phyloP scores from a whole-genome alignment of 306 rosid species.

The Potentilla sterilis region DNA sequence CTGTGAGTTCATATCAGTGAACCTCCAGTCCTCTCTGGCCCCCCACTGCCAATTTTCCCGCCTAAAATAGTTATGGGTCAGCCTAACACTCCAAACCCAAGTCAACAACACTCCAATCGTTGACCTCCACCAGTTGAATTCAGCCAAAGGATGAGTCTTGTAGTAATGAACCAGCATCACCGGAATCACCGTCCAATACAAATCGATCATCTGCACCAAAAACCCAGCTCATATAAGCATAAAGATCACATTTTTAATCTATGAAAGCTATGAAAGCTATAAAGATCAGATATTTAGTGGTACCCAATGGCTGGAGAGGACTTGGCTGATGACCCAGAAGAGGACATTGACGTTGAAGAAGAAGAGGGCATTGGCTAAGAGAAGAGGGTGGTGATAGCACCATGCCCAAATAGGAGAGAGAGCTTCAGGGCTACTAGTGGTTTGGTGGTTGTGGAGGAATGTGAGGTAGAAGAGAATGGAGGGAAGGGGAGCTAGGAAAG shows the following conservation, averaged over 20 bases:
- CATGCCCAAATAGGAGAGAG: constrained; percentile 55
- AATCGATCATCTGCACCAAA: constrained; percentile 76
- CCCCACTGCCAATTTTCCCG: constrained; percentile 94
- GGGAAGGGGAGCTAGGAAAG: constrained; percentile 70
- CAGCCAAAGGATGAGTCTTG: constrained; percentile 68
- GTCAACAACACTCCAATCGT: constrained; percentile 53
- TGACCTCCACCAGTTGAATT: constrained; percentile 66
- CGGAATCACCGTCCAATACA: constrained; percentile 91
- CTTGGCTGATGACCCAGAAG: constrained; percentile 80
- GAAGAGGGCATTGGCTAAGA: constrained; percentile 67
- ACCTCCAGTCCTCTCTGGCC: constrained; percentile 91
- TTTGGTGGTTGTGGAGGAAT: constrained; percentile 41
- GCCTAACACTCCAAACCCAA: constrained; percentile 80
- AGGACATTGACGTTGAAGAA: constrained; percentile 79
- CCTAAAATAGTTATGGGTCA: constrained; percentile 79
- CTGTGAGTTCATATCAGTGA: constrained; percentile 67
- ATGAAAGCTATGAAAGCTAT: not conserved
- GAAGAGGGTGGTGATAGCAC: constrained; percentile 83
- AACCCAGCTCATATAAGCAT: constrained; percentile 11
- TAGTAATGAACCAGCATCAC: constrained; percentile 74
- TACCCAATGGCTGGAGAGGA: constrained; percentile 85
- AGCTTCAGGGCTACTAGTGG: constrained; percentile 13
- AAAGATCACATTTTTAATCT: not conserved
- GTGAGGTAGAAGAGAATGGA: constrained; percentile 61
- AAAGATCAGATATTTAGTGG: not conserved